phyloP scores from a whole-genome alignment of 768 basidiomycete species.

The Amyloporia xantha region DNA sequence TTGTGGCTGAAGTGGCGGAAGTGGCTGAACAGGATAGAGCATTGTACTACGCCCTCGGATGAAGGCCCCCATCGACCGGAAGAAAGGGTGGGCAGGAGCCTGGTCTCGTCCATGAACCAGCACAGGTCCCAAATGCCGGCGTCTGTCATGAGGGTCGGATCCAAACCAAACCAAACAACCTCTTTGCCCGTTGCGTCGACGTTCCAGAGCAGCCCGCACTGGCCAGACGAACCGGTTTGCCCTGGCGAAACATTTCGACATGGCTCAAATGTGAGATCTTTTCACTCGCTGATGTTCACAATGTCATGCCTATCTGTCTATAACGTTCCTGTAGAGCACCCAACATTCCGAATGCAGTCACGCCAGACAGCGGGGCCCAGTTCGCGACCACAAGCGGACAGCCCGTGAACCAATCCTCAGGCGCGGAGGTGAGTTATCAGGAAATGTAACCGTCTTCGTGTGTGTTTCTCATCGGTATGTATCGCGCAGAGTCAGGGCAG shows the following conservation, averaged over 20 bases:
- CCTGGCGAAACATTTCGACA: background rate
- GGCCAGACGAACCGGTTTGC: constrained; percentile 3
- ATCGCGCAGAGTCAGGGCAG: constrained; percentile 1
- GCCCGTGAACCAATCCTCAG: background rate
- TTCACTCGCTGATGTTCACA: background rate
- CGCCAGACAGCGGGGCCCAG: background rate
- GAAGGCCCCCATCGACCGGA: too few species aligned
- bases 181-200: background rate
- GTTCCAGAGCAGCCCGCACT: background rate
- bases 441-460: too few species aligned
- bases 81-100: too few species aligned
- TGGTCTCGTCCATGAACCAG: too few species aligned
- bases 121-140: too few species aligned
- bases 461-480: too few species aligned
- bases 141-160: too few species aligned
- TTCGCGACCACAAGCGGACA: background rate
- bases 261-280: constrained; percentile 1
- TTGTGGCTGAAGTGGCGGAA: too few species aligned
- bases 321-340: background rate
- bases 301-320: too few species aligned
- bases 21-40: too few species aligned
- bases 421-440: background rate
- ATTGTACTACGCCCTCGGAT: too few species aligned
- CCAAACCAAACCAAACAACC: constrained; percentile 7
- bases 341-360: background rate